These are phyloP conservation scores for Myriosclerotinia scirpicola DNA, from an alignment of 2,329 filamentous ascomycete species.

Conservation along the genomic window DNA sequence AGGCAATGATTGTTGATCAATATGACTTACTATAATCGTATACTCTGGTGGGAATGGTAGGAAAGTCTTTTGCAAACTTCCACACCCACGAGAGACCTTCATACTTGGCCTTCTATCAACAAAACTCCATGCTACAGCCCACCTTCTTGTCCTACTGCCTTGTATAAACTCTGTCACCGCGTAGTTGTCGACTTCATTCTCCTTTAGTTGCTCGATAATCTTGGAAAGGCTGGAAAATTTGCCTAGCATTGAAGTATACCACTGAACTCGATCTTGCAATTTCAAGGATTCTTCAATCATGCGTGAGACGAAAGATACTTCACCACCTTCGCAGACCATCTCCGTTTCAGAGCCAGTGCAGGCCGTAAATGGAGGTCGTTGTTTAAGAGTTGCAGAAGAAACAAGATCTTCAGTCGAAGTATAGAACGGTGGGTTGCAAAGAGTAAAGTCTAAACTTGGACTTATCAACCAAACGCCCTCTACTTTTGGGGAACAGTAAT, in stretches of 20 bases:
- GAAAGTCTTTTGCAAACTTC: conserved; percentile 48
- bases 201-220: conserved; percentile 59
- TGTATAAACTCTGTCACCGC: conserved; percentile 80
- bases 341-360: conserved; percentile 77
- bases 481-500: not conserved
- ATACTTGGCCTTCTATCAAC: conserved; percentile 60
- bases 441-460: conserved; percentile 70
- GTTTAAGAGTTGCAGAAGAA: conserved; percentile 64
- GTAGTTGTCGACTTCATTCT: conserved; percentile 68
- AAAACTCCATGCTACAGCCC: conserved; percentile 91
- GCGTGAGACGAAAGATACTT: conserved; percentile 69
- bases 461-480: conserved; percentile 21
- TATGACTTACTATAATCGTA: conserved; percentile 40
- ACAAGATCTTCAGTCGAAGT: conserved; percentile 68
- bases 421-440: conserved; percentile 97
- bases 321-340: conserved; percentile 82
- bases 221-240: conserved; percentile 69
- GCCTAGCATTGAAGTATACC: conserved; percentile 92
- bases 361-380: conserved; percentile 66
- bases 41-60: conserved; percentile 54
- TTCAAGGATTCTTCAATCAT: conserved; percentile 69
- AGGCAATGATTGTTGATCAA: not conserved
- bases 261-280: conserved; percentile 63
- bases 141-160: conserved; percentile 75
- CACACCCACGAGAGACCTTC: conserved; percentile 42